Conservation (phyloP, 441 rosid genomes). For the Bruguiera hainesii region DNA sequence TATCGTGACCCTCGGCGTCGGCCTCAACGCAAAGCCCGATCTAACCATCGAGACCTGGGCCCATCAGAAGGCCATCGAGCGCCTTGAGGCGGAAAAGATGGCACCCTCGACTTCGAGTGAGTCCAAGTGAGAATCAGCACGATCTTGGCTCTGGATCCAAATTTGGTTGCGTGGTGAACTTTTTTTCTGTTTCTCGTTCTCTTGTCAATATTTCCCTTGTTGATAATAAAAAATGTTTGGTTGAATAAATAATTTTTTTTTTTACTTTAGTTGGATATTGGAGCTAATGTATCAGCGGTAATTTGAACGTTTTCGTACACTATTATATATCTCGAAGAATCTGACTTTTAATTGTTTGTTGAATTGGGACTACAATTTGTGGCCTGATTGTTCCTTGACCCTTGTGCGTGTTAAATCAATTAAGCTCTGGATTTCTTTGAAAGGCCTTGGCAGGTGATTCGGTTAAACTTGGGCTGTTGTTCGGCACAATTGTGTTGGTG, state of each 20-base stretch:
- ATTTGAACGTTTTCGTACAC: background rate
- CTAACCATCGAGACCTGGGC: slow-evolving; percentile 96
- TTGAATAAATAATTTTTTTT: too few relatives aligned
- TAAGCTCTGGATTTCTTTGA: too few relatives aligned
- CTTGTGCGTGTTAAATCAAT: too few relatives aligned
- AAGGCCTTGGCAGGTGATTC: too few relatives aligned
- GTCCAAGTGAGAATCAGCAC: slow-evolving; percentile 10
- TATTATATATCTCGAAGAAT: slow-evolving; percentile 8
- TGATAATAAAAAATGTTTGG: too few relatives aligned
- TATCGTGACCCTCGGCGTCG: slow-evolving; percentile 83
- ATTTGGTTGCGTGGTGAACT: background rate
- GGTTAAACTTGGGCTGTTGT: too few relatives aligned
- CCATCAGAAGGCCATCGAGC: slow-evolving; percentile 84
- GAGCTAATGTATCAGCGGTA: background rate
- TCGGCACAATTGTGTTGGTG: too few relatives aligned
- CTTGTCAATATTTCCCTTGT: too few relatives aligned
- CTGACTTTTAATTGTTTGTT: background rate
- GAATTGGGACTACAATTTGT: too few relatives aligned
- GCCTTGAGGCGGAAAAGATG: slow-evolving; percentile 57
- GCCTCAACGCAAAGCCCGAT: slow-evolving; percentile 94
- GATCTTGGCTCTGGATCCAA: background rate
- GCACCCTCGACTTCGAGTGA: slow-evolving; percentile 10
- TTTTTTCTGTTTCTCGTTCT: background rate
- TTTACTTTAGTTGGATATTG: too few relatives aligned
- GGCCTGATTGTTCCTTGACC: too few relatives aligned